Conservation (phyloP, 2,329 filamentous ascomycete species). For the Trichoderma afroharzianum region DNA sequence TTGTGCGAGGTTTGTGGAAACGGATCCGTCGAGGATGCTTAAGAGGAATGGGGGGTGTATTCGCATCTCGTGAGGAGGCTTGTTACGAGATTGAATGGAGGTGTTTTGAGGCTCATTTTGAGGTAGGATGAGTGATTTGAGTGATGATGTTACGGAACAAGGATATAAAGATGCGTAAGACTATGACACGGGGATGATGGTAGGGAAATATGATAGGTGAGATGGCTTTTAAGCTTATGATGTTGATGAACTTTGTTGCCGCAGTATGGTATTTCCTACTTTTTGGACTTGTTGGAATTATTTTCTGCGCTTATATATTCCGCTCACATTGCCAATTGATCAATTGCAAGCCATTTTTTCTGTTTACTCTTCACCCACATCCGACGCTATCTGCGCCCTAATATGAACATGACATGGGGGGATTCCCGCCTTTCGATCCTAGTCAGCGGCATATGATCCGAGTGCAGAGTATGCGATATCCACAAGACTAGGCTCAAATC, state of each 20-base stretch:
- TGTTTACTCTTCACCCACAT: neutral
- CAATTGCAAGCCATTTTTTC: neutral
- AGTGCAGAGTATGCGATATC: neutral
- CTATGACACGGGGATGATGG: neutral
- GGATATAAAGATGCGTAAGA: neutral
- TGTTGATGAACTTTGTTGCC: neutral
- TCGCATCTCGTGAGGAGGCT: neutral
- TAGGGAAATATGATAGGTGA: neutral
- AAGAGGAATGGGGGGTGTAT: slow-evolving; percentile 3
- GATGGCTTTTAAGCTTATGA: neutral
- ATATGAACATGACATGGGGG: neutral
- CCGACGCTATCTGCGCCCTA: neutral
- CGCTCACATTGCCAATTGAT: neutral
- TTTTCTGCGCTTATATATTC: neutral
- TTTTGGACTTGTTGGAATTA: neutral
- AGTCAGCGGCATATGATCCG: neutral
- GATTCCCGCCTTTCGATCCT: neutral
- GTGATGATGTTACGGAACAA: neutral
- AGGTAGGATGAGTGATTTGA: neutral
- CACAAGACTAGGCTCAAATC: neutral
- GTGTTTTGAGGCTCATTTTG: neutral
- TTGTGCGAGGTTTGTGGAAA: slow-evolving; percentile 13
- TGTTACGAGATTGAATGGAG: neutral
- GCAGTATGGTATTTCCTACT: neutral
- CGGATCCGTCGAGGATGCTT: slow-evolving; percentile 7